phyloP scores from a whole-genome alignment of 768 basidiomycete species.

The Termitomyces sp. region DNA sequence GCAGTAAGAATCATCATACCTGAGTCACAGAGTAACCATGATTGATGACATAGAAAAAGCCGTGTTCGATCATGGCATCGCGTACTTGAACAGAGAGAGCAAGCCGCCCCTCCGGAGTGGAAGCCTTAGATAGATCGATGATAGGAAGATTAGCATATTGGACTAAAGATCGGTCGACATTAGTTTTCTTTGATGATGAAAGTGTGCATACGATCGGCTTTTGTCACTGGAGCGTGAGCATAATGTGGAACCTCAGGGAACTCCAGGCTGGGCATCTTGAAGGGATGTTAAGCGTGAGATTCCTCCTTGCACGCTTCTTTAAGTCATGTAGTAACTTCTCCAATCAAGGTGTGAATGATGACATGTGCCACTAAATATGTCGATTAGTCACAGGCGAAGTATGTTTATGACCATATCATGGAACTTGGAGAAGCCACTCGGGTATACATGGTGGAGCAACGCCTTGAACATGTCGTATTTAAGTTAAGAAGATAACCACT shows the following conservation, averaged over 20 bases:
- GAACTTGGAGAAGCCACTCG: not conserved
- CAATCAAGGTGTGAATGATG: not conserved
- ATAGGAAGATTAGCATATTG: slow-evolving; percentile 46
- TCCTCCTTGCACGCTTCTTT: not conserved
- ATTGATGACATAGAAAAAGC: slow-evolving; percentile 48
- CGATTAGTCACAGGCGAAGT: not conserved
- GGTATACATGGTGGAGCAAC: not conserved
- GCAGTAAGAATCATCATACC: slow-evolving; percentile 20
- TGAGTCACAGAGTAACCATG: slow-evolving; percentile 40
- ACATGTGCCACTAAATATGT: not conserved
- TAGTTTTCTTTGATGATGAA: not conserved
- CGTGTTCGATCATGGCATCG: slow-evolving; percentile 38
- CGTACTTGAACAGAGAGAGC: slow-evolving; percentile 36
- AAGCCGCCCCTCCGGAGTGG: slow-evolving; percentile 33
- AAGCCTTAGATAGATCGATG: slow-evolving; percentile 45
- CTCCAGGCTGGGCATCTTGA: not conserved
- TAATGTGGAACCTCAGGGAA: slow-evolving; percentile 1
- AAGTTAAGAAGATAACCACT: too few relatives aligned
- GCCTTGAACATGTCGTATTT: not conserved
- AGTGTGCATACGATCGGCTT: not conserved
- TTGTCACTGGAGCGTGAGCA: slow-evolving; percentile 3
- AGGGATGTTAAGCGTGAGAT: not conserved
- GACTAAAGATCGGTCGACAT: slow-evolving; percentile 15
- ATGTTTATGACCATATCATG: not conserved
- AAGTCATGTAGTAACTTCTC: not conserved